Evolutionary conservation across 306 rosid genomes (phyloP).

Genomic region (Quercus bicolor): DNA sequence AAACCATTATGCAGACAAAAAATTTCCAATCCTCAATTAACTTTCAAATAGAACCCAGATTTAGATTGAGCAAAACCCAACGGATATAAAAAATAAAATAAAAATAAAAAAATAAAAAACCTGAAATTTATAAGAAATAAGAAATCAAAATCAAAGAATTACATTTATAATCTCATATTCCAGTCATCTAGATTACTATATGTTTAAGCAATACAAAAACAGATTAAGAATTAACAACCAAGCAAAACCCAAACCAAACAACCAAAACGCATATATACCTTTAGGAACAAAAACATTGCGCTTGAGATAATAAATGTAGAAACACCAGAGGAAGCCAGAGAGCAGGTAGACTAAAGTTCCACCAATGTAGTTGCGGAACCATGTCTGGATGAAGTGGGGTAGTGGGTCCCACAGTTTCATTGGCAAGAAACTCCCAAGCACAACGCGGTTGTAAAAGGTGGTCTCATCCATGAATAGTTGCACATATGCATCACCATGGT

Average conservation of each 20-base stretch:
- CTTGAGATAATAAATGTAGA: conserved; percentile 67
- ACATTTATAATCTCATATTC: neutral
- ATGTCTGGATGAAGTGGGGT: conserved; percentile 66
- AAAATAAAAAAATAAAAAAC: neutral
- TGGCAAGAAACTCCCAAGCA: conserved; percentile 56
- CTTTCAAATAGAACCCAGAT: neutral
- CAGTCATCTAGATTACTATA: neutral
- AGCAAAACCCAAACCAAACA: neutral
- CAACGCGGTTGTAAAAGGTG: conserved; percentile 60
- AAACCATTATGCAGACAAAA: no score
- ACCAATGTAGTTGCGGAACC: conserved; percentile 87
- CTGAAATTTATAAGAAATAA: neutral
- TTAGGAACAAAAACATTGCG: conserved; percentile 67
- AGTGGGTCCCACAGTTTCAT: conserved; percentile 43
- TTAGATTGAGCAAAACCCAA: neutral
- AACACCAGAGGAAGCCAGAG: conserved; percentile 73
- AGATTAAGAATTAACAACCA: conserved; percentile 5
- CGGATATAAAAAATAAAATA: neutral
- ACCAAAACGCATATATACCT: conserved; percentile 33
- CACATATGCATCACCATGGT: conserved; percentile 18
- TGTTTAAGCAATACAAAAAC: neutral
- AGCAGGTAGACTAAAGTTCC: conserved; percentile 58
- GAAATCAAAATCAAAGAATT: neutral
- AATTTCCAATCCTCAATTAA: no score
- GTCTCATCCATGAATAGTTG: conserved; percentile 60